Percentiles rank a stretch among this genome's conserved stretches.
Evolutionary conservation across 805 yeast genomes (phyloP).

Genomic region (Lipomyces mesembrius): DNA sequence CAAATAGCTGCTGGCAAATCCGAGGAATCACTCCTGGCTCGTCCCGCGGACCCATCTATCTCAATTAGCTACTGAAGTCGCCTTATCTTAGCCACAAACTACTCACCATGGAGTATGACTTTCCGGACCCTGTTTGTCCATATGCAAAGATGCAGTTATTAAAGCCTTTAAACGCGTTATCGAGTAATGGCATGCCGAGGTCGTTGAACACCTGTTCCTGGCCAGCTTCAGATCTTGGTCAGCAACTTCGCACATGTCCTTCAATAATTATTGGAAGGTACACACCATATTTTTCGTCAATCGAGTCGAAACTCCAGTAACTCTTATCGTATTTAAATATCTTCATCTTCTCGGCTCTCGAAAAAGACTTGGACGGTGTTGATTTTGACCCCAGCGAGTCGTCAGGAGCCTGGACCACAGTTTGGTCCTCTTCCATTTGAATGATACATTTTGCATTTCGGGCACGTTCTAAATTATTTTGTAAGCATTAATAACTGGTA

Average conservation of each 20-base stretch:
- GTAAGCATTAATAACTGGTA: background rate
- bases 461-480: conserved; percentile 19
- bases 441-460: conserved; percentile 29
- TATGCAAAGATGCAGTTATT: conserved; percentile 77
- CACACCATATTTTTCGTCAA: conserved; percentile 45
- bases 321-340: conserved; percentile 32
- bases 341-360: conserved; percentile 22
- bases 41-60: conserved; percentile 53
- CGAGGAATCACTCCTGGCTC: conserved; percentile 70
- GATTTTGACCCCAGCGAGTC: conserved; percentile 7
- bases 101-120: conserved; percentile 79
- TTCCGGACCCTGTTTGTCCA: conserved; percentile 86
- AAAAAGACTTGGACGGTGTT: conserved; percentile 6
- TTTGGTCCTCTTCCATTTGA: conserved; percentile 29
- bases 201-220: conserved; percentile 58
- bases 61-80: background rate
- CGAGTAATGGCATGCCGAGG: conserved; percentile 63
- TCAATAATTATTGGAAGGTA: conserved; percentile 45
- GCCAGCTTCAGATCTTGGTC: conserved; percentile 43
- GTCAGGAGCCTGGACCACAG: conserved; percentile 16
- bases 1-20: conserved; percentile 60
- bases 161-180: conserved; percentile 69
- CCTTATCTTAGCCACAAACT: background rate
- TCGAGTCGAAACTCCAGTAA: conserved; percentile 31
- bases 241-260: conserved; percentile 36